phyloP scores from a whole-genome alignment of 176 grass and related monocot genomes.

The Carex kokanica region DNA sequence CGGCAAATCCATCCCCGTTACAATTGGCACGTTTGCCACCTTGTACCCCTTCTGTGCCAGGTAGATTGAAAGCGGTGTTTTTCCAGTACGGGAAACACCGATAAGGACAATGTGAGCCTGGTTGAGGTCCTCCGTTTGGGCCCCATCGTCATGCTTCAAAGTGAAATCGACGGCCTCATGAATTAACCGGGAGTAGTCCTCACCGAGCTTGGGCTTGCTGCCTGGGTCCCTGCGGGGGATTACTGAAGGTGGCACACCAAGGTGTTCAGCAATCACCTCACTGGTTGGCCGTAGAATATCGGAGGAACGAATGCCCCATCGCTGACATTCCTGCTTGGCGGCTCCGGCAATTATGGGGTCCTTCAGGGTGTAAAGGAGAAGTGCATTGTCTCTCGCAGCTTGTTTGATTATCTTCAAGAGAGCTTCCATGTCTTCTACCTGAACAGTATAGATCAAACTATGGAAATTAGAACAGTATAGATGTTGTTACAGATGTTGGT shows the following conservation, averaged over 20 bases:
- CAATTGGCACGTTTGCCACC: constrained; percentile 79
- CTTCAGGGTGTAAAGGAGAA: constrained; percentile 76
- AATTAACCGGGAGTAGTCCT: constrained; percentile 66
- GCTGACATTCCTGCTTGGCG: constrained; percentile 56
- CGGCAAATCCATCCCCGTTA: constrained; percentile 73
- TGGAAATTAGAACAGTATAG: not conserved
- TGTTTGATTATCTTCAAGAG: constrained; percentile 76
- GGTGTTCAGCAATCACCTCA: constrained; percentile 75
- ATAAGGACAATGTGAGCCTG: constrained; percentile 66
- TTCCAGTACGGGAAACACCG: constrained; percentile 86
- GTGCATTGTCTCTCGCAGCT: constrained; percentile 71
- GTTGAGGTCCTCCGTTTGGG: constrained; percentile 63
- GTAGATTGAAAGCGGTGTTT: constrained; percentile 91
- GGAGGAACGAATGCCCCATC: constrained; percentile 51
- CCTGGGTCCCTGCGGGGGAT: constrained; percentile 54
- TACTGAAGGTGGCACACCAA: constrained; percentile 66
- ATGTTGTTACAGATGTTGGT: not conserved
- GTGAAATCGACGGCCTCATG: constrained; percentile 80
- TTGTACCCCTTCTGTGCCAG: constrained; percentile 93
- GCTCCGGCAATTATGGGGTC: constrained; percentile 70
- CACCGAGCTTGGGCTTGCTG: constrained; percentile 39
- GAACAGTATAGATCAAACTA: not conserved
- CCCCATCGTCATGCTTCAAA: constrained; percentile 92
- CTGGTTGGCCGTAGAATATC: constrained; percentile 76
- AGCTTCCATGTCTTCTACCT: constrained; percentile 55